Evolutionary conservation across 139 green algal genomes (phyloP).

Genomic region (Tetraselmis chui): DNA sequence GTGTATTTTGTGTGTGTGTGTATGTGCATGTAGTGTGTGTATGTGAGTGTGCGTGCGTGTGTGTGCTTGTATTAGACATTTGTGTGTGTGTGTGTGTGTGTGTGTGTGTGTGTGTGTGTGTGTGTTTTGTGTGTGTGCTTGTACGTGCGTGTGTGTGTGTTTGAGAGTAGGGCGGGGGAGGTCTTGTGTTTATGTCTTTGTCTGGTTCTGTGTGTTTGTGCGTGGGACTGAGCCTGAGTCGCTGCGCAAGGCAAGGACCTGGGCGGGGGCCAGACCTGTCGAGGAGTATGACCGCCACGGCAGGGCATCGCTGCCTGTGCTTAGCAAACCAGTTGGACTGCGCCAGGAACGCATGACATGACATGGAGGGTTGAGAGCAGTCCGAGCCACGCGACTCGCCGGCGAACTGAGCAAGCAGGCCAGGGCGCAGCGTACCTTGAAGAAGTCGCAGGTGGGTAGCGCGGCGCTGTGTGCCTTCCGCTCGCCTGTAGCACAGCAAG

Average conservation of each 20-base stretch:
- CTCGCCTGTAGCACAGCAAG: too few species aligned
- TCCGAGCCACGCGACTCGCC: too few species aligned
- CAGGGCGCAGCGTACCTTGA: neutral
- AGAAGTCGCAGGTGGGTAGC: neutral
- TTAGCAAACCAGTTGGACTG: slow-evolving; percentile 50
- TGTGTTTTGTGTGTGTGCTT: too few species aligned
- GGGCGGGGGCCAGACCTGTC: slow-evolving; percentile 5
- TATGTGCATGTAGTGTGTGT: too few species aligned
- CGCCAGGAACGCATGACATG: neutral
- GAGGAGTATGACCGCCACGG: slow-evolving; percentile 43
- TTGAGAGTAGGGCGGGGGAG: too few species aligned
- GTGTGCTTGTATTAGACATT: too few species aligned
- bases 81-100: too few species aligned
- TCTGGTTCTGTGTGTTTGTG: neutral
- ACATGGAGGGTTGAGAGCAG: neutral
- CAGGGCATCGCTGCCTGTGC: slow-evolving; percentile 32
- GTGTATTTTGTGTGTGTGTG: too few species aligned
- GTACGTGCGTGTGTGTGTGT: too few species aligned
- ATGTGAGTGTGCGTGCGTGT: too few species aligned
- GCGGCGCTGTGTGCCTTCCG: neutral
- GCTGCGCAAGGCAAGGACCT: neutral
- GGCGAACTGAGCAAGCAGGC: neutral
- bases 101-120: too few species aligned
- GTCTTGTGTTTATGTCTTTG: neutral
- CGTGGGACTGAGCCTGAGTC: neutral